Conservation (phyloP, 148 eudicot species). For the Cornus kousa region DNA sequence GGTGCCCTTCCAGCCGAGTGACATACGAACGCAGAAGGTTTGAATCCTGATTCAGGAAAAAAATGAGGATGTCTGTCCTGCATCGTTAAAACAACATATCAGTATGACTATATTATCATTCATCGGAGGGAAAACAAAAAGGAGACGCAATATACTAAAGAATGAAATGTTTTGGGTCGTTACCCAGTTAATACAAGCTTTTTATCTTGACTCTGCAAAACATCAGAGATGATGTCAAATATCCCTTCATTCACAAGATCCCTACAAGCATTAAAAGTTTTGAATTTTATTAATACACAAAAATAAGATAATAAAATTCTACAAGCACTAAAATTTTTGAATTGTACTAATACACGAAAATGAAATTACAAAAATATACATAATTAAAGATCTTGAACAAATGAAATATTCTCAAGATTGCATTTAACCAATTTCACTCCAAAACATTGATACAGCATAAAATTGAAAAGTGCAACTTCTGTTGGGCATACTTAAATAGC, state of each 20-base stretch:
- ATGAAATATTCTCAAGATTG: too few species aligned
- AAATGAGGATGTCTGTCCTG: conserved; percentile 98
- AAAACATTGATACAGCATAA: conserved; percentile 3
- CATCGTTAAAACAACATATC: conserved; percentile 47
- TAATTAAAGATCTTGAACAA: neutral
- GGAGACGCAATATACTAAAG: neutral
- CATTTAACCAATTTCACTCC: neutral
- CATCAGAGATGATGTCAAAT: conserved; percentile 72
- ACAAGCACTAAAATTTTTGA: too few species aligned
- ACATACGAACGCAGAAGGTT: conserved; percentile 82
- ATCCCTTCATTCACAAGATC: conserved; percentile 89
- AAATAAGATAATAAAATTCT: neutral
- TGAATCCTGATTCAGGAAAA: conserved; percentile 84
- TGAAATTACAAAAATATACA: conserved; percentile 5
- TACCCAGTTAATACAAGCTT: conserved; percentile 89
- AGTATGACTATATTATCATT: conserved; percentile 8
- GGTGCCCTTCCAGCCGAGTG: conserved; percentile 66
- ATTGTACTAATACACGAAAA: neutral
- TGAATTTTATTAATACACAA: neutral
- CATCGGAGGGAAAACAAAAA: neutral
- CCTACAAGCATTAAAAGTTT: conserved; percentile 39
- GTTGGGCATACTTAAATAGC: conserved; percentile 63
- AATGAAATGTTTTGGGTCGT: conserved; percentile 9
- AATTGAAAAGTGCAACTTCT: neutral
- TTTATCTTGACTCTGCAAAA: conserved; percentile 66